Base-by-base conservation (phyloP, 352 stramenopile species). In the Phytophthora lateralis region DNA sequence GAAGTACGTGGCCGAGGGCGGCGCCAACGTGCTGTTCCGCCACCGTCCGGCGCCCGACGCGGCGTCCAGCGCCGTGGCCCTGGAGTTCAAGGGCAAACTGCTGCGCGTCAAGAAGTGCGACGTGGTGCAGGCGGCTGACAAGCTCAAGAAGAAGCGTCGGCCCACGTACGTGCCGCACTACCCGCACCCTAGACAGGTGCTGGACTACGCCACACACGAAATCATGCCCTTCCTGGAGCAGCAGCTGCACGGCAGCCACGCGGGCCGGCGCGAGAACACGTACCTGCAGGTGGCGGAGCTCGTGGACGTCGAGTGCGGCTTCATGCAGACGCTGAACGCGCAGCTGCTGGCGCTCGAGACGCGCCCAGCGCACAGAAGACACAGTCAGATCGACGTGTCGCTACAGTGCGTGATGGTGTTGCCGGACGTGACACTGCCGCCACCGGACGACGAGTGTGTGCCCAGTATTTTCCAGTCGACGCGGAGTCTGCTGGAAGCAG, bases 91-190 rank as follows among this genome's bases (percentile, higher is more conserved):
- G 20, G 86, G 85, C 11, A 90, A 88, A 53, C 61, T 96, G 20
- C 66, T 96, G 57, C 86, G 88, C 42, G 80, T 96, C 7, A 93
- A 93, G 67, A 96, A 96, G 69, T 89, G 77, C 45, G 85, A 90
- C 63, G 67, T 88, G 1, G 62, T 62, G 17, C 42, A 55, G 42
- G 14, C 41, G 6, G 44, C 10, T 10, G 38, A 60, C 30, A 66
- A 68, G 32, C 10, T 43, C 30, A 66, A 66, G 54, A 80, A 81
- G 63, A 78, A 71, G 55, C 71, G 49, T 18, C 54, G 47, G 14
- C 15, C 44, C 8, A 14, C 24, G 11, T 84, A 85, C 39, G 65
- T 77, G 41, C 76, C 81, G 15, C 80, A 90, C 65, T 93, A 90
- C 48, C 83, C 83, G 15, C 79, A 90, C 29, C 83, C 83, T 11